A percentile compares a stretch with the other conserved stretches of the same genome.
Conservation (phyloP, 345 rosid genomes). For the Draba incana region DNA sequence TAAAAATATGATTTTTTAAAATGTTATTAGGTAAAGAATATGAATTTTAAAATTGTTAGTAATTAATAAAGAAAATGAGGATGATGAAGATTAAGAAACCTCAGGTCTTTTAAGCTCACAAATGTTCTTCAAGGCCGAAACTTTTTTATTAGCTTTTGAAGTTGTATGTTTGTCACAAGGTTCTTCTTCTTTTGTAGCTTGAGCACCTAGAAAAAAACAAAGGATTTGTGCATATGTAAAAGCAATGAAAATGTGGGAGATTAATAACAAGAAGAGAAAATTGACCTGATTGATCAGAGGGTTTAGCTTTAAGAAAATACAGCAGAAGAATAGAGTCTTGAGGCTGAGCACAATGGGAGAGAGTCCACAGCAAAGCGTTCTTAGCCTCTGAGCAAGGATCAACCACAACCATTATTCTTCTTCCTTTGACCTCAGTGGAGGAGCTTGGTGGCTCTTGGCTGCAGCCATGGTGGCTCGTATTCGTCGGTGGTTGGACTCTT, state of each 20-base stretch:
- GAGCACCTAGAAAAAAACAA: constrained; percentile 9
- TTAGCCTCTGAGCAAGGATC: constrained; percentile 78
- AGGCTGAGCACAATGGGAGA: constrained; percentile 78
- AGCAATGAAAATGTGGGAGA: constrained; percentile 1
- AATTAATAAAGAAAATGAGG: neutral
- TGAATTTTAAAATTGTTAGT: neutral
- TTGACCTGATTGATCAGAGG: constrained; percentile 36
- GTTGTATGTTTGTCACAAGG: constrained; percentile 48
- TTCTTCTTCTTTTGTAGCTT: constrained; percentile 32
- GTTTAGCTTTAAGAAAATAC: constrained; percentile 52
- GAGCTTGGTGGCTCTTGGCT: constrained; percentile 29
- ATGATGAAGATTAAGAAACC: constrained; percentile 43
- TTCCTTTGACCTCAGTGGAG: constrained; percentile 42
- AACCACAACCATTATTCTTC: constrained; percentile 86
- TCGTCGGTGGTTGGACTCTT: constrained; percentile 68
- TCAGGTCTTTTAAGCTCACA: constrained; percentile 81
- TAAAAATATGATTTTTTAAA: too few relatives aligned
- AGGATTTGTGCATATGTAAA: neutral
- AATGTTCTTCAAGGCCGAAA: constrained; percentile 57
- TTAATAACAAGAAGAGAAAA: neutral
- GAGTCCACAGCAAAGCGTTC: constrained; percentile 89
- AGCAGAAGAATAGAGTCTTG: constrained; percentile 76
- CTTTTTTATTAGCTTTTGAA: constrained; percentile 54
- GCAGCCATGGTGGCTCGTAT: constrained; percentile 44
- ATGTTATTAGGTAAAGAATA: too few relatives aligned